Base-by-base conservation (phyloP, 176 grass and related monocot species). In the Aechmea fasciata region DNA sequence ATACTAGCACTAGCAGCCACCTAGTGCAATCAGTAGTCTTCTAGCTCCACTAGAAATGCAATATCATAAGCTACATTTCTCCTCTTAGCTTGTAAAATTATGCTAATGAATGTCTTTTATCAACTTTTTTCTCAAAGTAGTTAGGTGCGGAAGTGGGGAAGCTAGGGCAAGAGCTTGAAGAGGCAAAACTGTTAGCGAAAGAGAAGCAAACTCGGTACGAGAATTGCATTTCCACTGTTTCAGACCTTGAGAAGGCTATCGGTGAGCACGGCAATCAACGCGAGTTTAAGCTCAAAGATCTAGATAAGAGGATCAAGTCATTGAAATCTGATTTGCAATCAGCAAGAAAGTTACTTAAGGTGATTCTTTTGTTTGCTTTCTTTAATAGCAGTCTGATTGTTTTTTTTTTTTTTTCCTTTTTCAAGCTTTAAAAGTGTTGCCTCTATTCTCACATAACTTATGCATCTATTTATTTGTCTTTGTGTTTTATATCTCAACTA, bases 321-420 rank as follows among this genome's bases (percentile, higher is more conserved):
- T 47, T 90, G 71, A 99, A 99, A 90, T 87, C 69, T 2, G 84
- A 99, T 78, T 83, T 93, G 84, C 94, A 99, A 62, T 90, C 82
- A 10, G 79, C 88, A 81, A 87, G 82, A n/a, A 93, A 90, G 72
- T 72, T 87, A 57, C 78, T 93, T 11, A 99, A 99, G 94, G 94
- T 99, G 69, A 14, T 15, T 26, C 79, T 67, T 74, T 76, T 76
- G 9, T 74, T 66, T 76, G 68, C n/a, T 33, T 76, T 25, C 77
- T 53, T 22, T 49, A 48, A 49, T 11, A 57, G 48, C 2, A 33
- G 13, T 52, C 69, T 70, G 73, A 29, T 77, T 47, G 66, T 55
- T 19, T 41, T 41, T 41, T 23, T 1, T n/a, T n/a, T 23, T 23
- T 23, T 23, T 23, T 23, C 33, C 15, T 4, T 61, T 61, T 22